A percentile compares a stretch with the other conserved stretches of the same genome.
phyloP scores from a whole-genome alignment of 495 filamentous ascomycete species.

The Penicillium lividum region DNA sequence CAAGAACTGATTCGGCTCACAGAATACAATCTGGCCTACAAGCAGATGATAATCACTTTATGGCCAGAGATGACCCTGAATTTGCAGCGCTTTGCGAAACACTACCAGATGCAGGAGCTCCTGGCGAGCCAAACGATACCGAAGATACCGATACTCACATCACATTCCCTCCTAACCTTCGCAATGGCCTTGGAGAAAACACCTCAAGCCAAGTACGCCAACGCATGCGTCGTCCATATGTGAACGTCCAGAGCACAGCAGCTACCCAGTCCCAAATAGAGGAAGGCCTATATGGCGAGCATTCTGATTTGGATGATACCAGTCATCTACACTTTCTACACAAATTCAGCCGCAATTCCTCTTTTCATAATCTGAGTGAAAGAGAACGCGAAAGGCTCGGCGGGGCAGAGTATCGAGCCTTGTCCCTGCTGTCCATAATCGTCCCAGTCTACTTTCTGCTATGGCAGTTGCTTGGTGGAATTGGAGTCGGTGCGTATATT shows the following conservation, averaged over 20 bases:
- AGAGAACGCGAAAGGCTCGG: constrained; percentile 72
- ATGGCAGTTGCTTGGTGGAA: constrained; percentile 69
- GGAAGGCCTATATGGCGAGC: neutral
- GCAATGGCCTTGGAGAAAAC: neutral
- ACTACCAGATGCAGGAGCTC: neutral
- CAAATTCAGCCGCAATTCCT: constrained; percentile 61
- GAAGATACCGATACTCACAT: neutral
- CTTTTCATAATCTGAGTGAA: constrained; percentile 66
- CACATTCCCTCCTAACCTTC: neutral
- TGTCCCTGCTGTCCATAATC: constrained; percentile 66
- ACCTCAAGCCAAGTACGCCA: neutral
- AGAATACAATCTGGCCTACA: neutral
- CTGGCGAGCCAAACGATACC: neutral
- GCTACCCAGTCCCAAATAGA: neutral
- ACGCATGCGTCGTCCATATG: neutral
- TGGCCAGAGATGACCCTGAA: neutral
- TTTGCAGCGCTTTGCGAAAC: neutral
- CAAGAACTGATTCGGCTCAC: neutral
- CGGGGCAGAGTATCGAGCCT: constrained; percentile 77
- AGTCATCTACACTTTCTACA: neutral
- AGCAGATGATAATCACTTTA: neutral
- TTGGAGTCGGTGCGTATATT: constrained; percentile 74
- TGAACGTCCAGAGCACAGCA: neutral
- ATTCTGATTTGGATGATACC: neutral
- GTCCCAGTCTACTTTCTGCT: constrained; percentile 74